Percentiles rank a stretch among this genome's conserved stretches.
Conservation (phyloP, 352 stramenopile species). For the Blastocystis sp. region DNA sequence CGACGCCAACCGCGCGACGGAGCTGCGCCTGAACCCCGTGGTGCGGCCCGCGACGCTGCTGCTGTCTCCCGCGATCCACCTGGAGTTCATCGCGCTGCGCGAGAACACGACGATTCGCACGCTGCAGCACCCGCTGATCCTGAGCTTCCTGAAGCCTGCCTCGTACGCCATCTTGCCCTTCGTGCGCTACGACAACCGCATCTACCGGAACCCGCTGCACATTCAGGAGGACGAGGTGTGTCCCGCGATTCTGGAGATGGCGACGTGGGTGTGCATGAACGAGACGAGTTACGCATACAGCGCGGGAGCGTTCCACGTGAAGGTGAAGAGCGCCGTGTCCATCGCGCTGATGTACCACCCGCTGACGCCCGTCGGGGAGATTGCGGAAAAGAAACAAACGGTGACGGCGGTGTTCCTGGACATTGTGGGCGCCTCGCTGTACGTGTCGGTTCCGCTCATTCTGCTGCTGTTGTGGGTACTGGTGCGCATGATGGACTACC, state of each 20-base stretch:
- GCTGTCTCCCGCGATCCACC: neutral
- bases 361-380: neutral
- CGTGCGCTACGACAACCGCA: neutral
- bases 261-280: constrained; percentile 1
- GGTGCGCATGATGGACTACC: neutral
- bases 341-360: neutral
- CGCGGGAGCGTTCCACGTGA: neutral
- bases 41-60: neutral
- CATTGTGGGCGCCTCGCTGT: neutral
- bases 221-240: constrained; percentile 16
- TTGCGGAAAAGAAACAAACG: neutral
- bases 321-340: neutral
- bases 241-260: neutral
- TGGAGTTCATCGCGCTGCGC: constrained; percentile 28
- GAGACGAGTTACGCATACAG: neutral
- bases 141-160: neutral
- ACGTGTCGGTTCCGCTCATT: constrained; percentile 2
- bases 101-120: neutral
- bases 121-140: neutral
- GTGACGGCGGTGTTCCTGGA: neutral
- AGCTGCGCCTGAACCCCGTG: neutral
- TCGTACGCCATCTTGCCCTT: neutral
- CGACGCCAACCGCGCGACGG: neutral
- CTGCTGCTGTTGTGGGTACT: neutral
- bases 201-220: constrained; percentile 2